Evolutionary conservation across 305 asterid species (phyloP), one percentile per base, ranked within the genome.

Genomic region (Petunia hybrid): DNA sequence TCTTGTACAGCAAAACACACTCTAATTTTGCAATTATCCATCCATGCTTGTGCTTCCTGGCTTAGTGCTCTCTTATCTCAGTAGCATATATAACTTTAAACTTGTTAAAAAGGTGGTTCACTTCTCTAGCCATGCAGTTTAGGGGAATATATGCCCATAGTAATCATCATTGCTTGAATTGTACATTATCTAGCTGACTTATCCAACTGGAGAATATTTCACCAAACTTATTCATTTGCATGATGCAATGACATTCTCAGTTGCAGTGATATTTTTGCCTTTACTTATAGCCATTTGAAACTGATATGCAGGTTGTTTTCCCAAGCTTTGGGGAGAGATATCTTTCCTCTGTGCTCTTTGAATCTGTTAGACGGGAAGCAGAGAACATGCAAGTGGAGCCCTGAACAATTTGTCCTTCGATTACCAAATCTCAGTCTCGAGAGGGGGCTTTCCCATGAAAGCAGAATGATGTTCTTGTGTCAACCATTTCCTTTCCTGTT

Each of bases 241-340:
- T 48, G 45, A 48, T 71, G 62, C 3, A 71, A 71, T 6, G 1
- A 4, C 35, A 31, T 48, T 48, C 45, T 35, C 60, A 12, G 14
- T 8, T 2, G 4, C 78, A 3, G 12, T 36, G 35, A 48, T 12
- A 31, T 48, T 71, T 48, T 71, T 35, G 45, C 61, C 1, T 48
- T 3, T 39, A 5, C 4, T n/a, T 39, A 48, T 43, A 35, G 35
- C 77, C 36, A 48, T 12, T 38, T 71, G 42, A 48, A 62, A 38
- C 79, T 73, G 51, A 13, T 62, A 13, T 48, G 78, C 85, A 88
- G 91, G 90, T 75, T 31, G 46, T 88, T 84, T 88, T 88, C 79
- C 90, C 90, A 42, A 88, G 91, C 85, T 88, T 88, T 2, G 91
- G 91, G 14, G 91, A 88, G 82, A 86, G 91, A 36, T 88, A 88